These are phyloP conservation scores for Ochromonas danica DNA, from an alignment of 108 stramenopile species.

Conservation along the genomic window DNA sequence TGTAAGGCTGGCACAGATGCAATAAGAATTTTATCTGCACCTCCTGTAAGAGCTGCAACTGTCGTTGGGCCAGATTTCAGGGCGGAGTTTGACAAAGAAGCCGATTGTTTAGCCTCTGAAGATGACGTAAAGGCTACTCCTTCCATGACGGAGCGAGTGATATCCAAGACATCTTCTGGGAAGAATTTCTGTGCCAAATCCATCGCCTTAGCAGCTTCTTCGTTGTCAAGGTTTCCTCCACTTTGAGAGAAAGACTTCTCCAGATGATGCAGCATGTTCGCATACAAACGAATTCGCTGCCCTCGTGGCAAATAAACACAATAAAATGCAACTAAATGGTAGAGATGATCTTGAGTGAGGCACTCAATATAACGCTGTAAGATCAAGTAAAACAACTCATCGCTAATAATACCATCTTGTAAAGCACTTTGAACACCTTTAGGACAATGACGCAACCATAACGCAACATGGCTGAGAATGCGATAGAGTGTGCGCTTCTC, in stretches of 20 bases:
- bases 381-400: background rate
- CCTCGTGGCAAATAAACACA: background rate
- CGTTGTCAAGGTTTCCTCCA: no score
- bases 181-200: background rate
- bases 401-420: background rate
- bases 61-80: no score
- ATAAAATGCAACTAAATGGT: background rate
- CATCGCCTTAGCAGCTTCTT: background rate
- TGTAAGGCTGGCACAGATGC: no score
- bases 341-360: background rate
- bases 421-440: background rate
- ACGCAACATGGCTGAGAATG: background rate
- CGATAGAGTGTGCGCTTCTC: no score
- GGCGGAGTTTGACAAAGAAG: no score
- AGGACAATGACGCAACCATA: background rate
- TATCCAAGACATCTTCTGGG: background rate
- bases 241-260: no score
- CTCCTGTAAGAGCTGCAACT: no score
- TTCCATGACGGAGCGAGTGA: conserved; percentile 7
- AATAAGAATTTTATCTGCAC: no score
- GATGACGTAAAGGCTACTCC: no score
- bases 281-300: background rate
- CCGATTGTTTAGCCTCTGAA: no score
- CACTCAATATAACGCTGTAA: background rate
- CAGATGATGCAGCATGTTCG: no score